Conservation (phyloP, 352 stramenopile species). For the Globisporangium ultimum region DNA sequence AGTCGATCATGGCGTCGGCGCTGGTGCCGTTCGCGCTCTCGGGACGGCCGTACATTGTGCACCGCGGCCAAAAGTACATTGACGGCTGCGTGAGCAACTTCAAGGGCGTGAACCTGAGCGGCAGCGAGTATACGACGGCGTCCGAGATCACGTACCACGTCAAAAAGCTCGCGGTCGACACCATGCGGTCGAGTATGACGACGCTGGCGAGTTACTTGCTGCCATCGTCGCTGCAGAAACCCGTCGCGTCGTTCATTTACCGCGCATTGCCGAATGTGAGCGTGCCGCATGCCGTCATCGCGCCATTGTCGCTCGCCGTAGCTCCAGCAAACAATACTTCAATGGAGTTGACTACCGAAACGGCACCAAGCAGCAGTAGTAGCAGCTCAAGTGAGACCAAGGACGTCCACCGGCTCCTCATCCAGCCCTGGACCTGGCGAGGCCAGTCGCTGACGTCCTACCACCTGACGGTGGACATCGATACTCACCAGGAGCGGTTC, state of each 20-base stretch:
- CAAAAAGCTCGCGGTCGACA: constrained; percentile 41
- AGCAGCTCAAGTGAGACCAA: neutral
- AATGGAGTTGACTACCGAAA: constrained; percentile 3
- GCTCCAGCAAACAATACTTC: neutral
- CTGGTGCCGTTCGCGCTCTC: constrained; percentile 69
- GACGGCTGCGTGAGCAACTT: constrained; percentile 73
- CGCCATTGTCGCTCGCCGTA: constrained; percentile 23
- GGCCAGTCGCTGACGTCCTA: constrained; percentile 44
- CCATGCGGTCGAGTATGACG: constrained; percentile 29
- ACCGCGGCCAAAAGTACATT: constrained; percentile 68
- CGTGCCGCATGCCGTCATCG: constrained; percentile 45
- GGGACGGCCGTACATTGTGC: constrained; percentile 50
- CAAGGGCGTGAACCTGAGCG: constrained; percentile 44
- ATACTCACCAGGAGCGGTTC: constrained; percentile 49
- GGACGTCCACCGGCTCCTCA: constrained; percentile 37
- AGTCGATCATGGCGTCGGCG: constrained; percentile 63
- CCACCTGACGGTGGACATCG: constrained; percentile 56
- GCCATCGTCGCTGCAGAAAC: constrained; percentile 38
- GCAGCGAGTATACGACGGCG: constrained; percentile 57
- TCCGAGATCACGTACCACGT: constrained; percentile 53
- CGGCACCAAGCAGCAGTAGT: neutral
- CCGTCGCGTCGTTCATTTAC: constrained; percentile 40
- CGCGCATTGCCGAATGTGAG: constrained; percentile 37
- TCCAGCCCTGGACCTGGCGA: constrained; percentile 66
- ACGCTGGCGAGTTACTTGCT: constrained; percentile 37